These are phyloP conservation scores for Gaeumannomyces tritici DNA, from an alignment of 2,329 filamentous ascomycete genomes.

Conservation along the genomic window DNA sequence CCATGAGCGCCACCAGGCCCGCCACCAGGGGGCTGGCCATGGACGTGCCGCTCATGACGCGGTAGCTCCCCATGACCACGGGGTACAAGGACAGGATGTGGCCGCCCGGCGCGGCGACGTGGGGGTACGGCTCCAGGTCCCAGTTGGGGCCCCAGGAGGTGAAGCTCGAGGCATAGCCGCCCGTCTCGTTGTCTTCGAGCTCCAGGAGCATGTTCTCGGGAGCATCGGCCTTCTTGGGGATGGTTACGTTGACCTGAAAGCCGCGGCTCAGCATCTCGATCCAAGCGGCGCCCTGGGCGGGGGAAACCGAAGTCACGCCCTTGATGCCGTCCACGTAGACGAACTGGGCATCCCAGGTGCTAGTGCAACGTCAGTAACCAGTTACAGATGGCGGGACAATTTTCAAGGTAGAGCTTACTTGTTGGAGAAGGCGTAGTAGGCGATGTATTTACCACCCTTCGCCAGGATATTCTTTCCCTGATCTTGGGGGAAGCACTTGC, in stretches of 20 bases:
- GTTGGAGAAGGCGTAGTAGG: constrained; percentile 17
- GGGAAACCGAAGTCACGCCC: neutral
- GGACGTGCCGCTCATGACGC: constrained; percentile 1
- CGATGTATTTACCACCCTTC: constrained; percentile 18
- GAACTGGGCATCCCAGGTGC: neutral
- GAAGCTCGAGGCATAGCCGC: neutral
- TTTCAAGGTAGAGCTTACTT: neutral
- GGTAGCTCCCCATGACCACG: neutral
- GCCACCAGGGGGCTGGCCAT: constrained; percentile 1
- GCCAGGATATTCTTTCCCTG: constrained; percentile 20
- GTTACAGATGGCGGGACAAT: too few species aligned
- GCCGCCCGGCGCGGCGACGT: neutral
- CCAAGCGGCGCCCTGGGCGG: constrained; percentile 2
- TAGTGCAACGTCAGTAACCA: neutral
- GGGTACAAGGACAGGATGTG: neutral
- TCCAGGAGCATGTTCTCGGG: constrained; percentile 15
- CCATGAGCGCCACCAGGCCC: neutral
- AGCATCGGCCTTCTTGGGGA: constrained; percentile 15
- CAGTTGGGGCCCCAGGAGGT: neutral
- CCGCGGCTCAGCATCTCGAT: constrained; percentile 28
- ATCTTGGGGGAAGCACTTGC: constrained; percentile 5
- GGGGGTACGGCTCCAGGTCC: constrained; percentile 9
- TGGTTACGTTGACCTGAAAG: constrained; percentile 18
- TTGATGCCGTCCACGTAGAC: neutral
- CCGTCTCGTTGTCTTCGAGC: neutral